A percentile compares a stretch with the other conserved stretches of the same genome.
phyloP scores from a whole-genome alignment of 148 eudicot species.

The Beta vulgaris region DNA sequence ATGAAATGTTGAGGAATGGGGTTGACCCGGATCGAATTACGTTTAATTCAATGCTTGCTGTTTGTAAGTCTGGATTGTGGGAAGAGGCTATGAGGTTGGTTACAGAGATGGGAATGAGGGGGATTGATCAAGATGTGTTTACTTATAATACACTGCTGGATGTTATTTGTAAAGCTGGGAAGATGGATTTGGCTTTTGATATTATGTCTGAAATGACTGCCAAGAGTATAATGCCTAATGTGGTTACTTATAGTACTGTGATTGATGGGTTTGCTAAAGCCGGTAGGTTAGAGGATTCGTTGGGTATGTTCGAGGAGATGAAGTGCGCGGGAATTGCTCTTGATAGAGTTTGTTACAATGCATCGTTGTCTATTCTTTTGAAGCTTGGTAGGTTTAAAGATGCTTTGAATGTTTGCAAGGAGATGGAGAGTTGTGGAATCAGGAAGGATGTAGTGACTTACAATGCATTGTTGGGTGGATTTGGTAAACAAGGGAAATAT shows the following conservation, averaged over 20 bases:
- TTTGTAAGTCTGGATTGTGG: constrained; percentile 89
- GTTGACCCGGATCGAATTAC: constrained; percentile 86
- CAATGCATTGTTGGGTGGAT: constrained; percentile 85
- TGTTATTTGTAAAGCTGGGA: constrained; percentile 80
- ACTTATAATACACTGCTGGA: constrained; percentile 89
- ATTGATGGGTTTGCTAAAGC: constrained; percentile 87
- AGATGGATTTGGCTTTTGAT: constrained; percentile 63
- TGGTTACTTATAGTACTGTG: constrained; percentile 87
- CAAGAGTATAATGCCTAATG: constrained; percentile 73
- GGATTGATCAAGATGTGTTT: constrained; percentile 86
- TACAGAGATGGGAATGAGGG: constrained; percentile 63
- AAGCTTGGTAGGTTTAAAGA: constrained; percentile 87
- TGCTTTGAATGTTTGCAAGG: constrained; percentile 66
- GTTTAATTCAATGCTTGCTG: constrained; percentile 79
- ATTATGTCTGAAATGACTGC: constrained; percentile 78
- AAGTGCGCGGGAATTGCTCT: constrained; percentile 55
- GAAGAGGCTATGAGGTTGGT: constrained; percentile 68
- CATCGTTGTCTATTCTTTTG: constrained; percentile 73
- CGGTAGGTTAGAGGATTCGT: constrained; percentile 68
- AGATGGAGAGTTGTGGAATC: constrained; percentile 78
- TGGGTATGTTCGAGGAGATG: constrained; percentile 78
- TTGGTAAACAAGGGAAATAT: constrained; percentile 93
- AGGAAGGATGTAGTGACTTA: constrained; percentile 92
- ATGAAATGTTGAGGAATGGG: constrained; percentile 66
- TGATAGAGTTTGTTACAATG: constrained; percentile 85